phyloP scores from a whole-genome alignment of 805 yeast genomes.

The Wickerhamiella slavikovae region DNA sequence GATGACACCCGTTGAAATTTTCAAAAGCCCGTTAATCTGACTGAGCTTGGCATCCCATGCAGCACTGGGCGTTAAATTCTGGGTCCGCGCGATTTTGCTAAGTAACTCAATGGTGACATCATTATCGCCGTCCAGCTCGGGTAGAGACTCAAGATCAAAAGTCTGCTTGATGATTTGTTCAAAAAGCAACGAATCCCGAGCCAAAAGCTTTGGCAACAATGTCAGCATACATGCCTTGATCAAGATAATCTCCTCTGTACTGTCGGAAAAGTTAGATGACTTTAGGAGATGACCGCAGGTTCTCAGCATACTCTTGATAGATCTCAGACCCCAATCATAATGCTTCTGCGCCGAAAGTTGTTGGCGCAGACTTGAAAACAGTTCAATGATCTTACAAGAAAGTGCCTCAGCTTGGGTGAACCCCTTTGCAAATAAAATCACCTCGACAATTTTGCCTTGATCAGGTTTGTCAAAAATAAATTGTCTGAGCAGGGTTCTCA shows the following conservation, averaged over 20 bases:
- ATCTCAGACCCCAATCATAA: slow-evolving; percentile 80
- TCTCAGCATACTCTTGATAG: slow-evolving; percentile 45
- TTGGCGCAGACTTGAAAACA: slow-evolving; percentile 28
- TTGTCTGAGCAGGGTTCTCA: slow-evolving; percentile 57
- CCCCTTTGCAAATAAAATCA: slow-evolving; percentile 53
- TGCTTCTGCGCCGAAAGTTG: slow-evolving; percentile 37
- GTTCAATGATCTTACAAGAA: slow-evolving; percentile 30
- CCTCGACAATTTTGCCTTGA: slow-evolving; percentile 42
- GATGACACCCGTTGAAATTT: slow-evolving; percentile 62
- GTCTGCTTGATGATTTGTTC: no score
- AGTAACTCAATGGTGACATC: slow-evolving; percentile 4
- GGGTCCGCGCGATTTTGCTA: slow-evolving; percentile 12
- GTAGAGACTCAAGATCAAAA: no score
- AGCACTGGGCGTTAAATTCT: slow-evolving; percentile 14
- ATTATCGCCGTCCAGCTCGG: background rate
- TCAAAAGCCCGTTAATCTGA: slow-evolving; percentile 43
- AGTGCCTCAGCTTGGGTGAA: slow-evolving; percentile 28
- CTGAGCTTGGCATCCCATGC: slow-evolving; percentile 32
- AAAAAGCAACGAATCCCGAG: slow-evolving; percentile 29
- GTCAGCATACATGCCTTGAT: slow-evolving; percentile 34
- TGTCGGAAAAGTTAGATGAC: no score
- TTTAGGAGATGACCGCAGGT: no score
- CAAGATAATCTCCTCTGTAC: slow-evolving; percentile 22
- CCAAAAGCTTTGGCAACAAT: slow-evolving; percentile 45
- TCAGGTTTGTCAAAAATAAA: slow-evolving; percentile 64